Conservation (phyloP, 768 basidiomycete genomes). For the Termitomyces sp. region DNA sequence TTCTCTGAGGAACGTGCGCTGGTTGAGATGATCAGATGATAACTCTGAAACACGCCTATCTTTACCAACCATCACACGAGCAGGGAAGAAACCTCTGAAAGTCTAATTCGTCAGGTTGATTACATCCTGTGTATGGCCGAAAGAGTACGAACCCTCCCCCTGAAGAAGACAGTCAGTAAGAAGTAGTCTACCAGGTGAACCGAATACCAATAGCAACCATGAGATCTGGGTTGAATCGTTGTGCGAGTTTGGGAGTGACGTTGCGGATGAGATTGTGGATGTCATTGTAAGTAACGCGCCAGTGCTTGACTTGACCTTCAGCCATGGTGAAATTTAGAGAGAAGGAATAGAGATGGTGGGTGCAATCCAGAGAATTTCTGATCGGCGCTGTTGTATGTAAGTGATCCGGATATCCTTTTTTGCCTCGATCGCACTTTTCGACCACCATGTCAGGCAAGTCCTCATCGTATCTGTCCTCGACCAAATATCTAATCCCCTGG, state of each 20-base stretch:
- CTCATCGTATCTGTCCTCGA: not conserved
- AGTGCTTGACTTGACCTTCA: constrained; percentile 48
- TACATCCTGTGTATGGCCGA: constrained; percentile 12
- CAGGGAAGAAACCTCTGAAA: constrained; percentile 89
- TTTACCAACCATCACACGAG: constrained; percentile 70
- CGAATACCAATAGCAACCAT: constrained; percentile 74
- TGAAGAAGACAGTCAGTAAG: constrained; percentile 24
- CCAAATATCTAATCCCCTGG: not conserved
- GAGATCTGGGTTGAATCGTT: constrained; percentile 81
- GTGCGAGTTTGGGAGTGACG: constrained; percentile 62
- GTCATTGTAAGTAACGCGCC: constrained; percentile 84
- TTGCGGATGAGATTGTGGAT: constrained; percentile 84
- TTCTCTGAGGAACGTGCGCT: constrained; percentile 86
- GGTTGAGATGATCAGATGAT: not conserved
- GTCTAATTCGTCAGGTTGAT: constrained; percentile 11
- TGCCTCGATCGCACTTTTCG: not conserved
- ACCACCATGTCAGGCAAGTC: constrained; percentile 25
- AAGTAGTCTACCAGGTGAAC: not conserved
- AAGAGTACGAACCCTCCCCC: constrained; percentile 72
- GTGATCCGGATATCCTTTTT: constrained; percentile 9
- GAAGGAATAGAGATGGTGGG: too few species aligned
- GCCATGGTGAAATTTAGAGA: constrained; percentile 11
- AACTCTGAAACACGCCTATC: constrained; percentile 1
- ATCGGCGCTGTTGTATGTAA: not conserved
- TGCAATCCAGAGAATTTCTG: too few species aligned